These are phyloP conservation scores for Casuarina glauca DNA, from an alignment of 306 rosid genomes.

Conservation along the genomic window DNA sequence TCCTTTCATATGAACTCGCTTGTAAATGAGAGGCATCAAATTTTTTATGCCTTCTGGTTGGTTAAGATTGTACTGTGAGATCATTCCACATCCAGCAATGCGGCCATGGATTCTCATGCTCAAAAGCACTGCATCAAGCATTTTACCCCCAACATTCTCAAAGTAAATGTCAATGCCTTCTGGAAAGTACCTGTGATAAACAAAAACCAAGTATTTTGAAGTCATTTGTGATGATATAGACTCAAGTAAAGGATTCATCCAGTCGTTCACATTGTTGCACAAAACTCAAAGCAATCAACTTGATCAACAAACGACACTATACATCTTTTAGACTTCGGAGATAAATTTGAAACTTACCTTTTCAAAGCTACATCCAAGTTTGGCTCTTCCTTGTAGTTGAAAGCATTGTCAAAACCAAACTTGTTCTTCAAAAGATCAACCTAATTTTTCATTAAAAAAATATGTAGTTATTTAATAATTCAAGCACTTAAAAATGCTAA, in stretches of 20 bases:
- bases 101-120: conserved; percentile 22
- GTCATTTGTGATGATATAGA: no score
- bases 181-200: neutral
- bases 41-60: conserved; percentile 1
- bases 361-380: conserved; percentile 14
- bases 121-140: conserved; percentile 24
- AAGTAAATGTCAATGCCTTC: conserved; percentile 27
- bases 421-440: conserved; percentile 8
- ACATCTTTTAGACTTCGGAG: no score
- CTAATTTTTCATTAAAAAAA: no score
- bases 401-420: conserved; percentile 6
- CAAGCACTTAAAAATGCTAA: no score
- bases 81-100: conserved; percentile 21
- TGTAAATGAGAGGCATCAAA: neutral
- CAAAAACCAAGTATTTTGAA: neutral
- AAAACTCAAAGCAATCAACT: no score
- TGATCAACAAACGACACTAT: no score
- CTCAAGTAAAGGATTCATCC: no score
- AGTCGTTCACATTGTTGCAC: no score
- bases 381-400: conserved; percentile 29
- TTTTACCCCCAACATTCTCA: conserved; percentile 24
- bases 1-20: neutral
- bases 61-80: conserved; percentile 22
- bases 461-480: no score
- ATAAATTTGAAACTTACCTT: no score